Evolutionary conservation across 2,329 filamentous ascomycete species (phyloP), one percentile per base, ranked within the genome.

Genomic region (Apiospora malaysiana): DNA sequence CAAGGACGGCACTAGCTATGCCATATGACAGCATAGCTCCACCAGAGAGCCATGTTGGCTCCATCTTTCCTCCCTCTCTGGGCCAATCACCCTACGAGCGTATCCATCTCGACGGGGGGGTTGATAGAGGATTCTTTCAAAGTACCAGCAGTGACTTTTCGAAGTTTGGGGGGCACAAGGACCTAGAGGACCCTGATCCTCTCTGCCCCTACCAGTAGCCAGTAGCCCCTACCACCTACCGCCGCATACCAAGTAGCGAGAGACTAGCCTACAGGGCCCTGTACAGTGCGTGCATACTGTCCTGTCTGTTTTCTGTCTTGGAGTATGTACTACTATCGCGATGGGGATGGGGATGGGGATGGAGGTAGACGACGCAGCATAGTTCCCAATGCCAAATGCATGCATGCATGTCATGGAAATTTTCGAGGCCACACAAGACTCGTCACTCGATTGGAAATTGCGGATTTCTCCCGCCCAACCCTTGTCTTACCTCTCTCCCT

Each of bases 11-110:
- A 40, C 46, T 68, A 42, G 45, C 21, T 40, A 68, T 68, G 67
- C 67, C 47, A 25, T 40, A 68, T 68, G 67, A 68, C 67, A 49
- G 67, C 67, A 68, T 68, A 68, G 46, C 45, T 56, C 67, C 65
- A 67, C 42, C 25, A 1, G 10, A 10, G n/a, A 21, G 40, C 65
- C 65, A n/a, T 63, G 56, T 40, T 32, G n/a, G 32, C 2, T 21
- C 56, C 56, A 40, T 63, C 56, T 63, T n/a, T 63, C 18, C 7
- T 4, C 56, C 2, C 8, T 32, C 32, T 21, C 9, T 63, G 56
- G 56, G 23, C 56, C 56, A 63, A 63, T 63, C 56, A 63, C 18
- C 27, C 56, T 21, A 8, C 18, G 40, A 18, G 18, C 56, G 32
- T 63, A 63, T 63, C 56, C 56, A 63, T 63, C 32, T 37, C 32